phyloP scores from a whole-genome alignment of 345 rosid genomes.

The Corchorus capsularis region DNA sequence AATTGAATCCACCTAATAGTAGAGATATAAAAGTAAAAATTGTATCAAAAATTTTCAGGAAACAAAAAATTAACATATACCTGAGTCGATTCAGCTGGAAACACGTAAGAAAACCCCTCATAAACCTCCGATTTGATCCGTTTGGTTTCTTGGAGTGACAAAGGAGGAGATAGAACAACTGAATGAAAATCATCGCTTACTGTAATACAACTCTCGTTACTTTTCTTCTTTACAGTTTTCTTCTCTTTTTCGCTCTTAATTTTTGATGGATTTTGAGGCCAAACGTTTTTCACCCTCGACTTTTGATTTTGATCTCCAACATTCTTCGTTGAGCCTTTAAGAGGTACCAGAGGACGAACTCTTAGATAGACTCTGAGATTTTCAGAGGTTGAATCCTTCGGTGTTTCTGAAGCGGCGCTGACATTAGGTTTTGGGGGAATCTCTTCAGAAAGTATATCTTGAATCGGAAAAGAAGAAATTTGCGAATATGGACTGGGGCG shows the following conservation, averaged over 20 bases:
- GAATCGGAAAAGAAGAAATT: slow-evolving; percentile 59
- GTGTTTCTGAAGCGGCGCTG: background rate
- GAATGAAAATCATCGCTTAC: slow-evolving; percentile 59
- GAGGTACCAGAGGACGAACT: slow-evolving; percentile 44
- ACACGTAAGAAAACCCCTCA: slow-evolving; percentile 86
- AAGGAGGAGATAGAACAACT: slow-evolving; percentile 65
- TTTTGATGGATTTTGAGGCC: slow-evolving; percentile 67
- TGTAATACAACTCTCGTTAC: slow-evolving; percentile 41
- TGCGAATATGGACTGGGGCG: slow-evolving; percentile 23
- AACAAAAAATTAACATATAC: slow-evolving; percentile 28
- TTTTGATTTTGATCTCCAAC: slow-evolving; percentile 19
- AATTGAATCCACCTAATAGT: background rate
- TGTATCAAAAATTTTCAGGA: background rate
- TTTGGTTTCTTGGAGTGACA: slow-evolving; percentile 58
- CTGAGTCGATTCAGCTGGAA: slow-evolving; percentile 68
- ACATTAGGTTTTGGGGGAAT: slow-evolving; percentile 25
- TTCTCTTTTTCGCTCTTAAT: slow-evolving; percentile 33
- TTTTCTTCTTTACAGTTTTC: slow-evolving; percentile 36
- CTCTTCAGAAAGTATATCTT: slow-evolving; percentile 58
- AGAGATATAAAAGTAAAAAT: background rate
- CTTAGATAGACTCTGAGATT: slow-evolving; percentile 71
- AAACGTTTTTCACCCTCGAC: slow-evolving; percentile 50
- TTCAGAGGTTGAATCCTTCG: slow-evolving; percentile 28
- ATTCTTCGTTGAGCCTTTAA: slow-evolving; percentile 15
- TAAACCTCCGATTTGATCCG: slow-evolving; percentile 71